Evolutionary conservation across 1,284 basidiomycete genomes (phyloP), one percentile per base, ranked within the genome.

Genomic region (Cryptococcus sp.): DNA sequence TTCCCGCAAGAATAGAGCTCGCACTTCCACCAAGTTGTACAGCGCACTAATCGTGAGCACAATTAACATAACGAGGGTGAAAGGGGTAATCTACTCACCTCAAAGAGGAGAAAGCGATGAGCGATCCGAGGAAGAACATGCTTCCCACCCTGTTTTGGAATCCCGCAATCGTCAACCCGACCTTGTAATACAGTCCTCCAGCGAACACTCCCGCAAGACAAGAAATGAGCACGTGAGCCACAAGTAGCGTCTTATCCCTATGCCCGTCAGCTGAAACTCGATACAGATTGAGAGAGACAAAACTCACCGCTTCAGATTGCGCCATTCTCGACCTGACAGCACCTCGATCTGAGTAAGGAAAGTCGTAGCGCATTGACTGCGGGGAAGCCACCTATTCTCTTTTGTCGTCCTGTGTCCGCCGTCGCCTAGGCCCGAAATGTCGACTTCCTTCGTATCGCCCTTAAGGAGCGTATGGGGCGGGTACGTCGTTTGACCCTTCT

Each of bases 91-190:
- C 9, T 22, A 41, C 58, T 50, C 32, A 66, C 66, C 66, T 90
- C 34, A 94, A 74, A 1, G 87, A 82, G 1, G 87, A 89, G 72
- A 94, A 93, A 0, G 88, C 85, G 45, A 93, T 82, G 11, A 92
- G 78, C 9, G 87, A 82, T 36, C 88, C 87, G 62, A 93, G 69
- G 80, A 93, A 94, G 77, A 94, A 93, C 42, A 93, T 70, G 54
- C 84, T 86, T 24, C 90, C 90, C n/a, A 94, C 80, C 34, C 89
- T 79, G 50, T 71, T 89, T 69, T 94, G 91, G 78, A 94, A 94
- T 0, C 91, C 90, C 21, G 87, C 86, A 51, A 94, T 93, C 1
- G 82, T 85, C 11, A 79, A 71, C 39, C 79, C 80, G 0, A 87
- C 89, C 31, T 90, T 69, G 73, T 77, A 93, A 69, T 91, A 93